Conservation (phyloP, 768 basidiomycete genomes). For the Panellus pusillus region DNA sequence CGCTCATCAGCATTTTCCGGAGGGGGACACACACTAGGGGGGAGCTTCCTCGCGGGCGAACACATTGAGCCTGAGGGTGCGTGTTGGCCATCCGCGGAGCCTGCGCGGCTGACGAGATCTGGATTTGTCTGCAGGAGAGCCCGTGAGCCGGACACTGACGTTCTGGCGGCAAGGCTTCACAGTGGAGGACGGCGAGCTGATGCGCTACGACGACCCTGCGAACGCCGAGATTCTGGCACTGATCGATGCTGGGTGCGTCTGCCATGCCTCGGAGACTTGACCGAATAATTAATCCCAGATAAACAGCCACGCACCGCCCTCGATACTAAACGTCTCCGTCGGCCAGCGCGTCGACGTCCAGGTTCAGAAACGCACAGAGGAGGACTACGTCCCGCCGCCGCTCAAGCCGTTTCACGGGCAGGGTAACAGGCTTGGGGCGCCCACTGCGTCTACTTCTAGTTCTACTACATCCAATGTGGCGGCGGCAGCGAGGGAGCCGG, state of each 20-base stretch:
- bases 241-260: constrained; percentile 53
- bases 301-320: constrained; percentile 51
- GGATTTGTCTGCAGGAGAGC: constrained; percentile 29
- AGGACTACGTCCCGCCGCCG: constrained; percentile 53
- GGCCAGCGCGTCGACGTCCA: constrained; percentile 68
- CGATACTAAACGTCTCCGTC: constrained; percentile 55
- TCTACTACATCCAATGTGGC: constrained; percentile 18
- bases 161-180: constrained; percentile 80
- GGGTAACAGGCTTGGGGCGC: constrained; percentile 64
- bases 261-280: not conserved
- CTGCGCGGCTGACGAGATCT: constrained; percentile 28
- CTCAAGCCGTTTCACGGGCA: constrained; percentile 54
- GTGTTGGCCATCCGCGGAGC: no score
- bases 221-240: constrained; percentile 57
- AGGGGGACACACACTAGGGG: constrained; percentile 62
- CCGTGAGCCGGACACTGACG: constrained; percentile 53
- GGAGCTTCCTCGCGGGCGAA: constrained; percentile 59
- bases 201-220: constrained; percentile 61
- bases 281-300: not conserved
- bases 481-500: constrained; percentile 15
- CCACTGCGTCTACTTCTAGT: constrained; percentile 16
- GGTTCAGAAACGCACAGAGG: constrained; percentile 52
- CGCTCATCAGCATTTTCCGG: constrained; percentile 42
- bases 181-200: constrained; percentile 66
- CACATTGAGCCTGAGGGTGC: constrained; percentile 21